Conservation (phyloP, 257 asterid genomes). For the Rubia yunnanensis region DNA sequence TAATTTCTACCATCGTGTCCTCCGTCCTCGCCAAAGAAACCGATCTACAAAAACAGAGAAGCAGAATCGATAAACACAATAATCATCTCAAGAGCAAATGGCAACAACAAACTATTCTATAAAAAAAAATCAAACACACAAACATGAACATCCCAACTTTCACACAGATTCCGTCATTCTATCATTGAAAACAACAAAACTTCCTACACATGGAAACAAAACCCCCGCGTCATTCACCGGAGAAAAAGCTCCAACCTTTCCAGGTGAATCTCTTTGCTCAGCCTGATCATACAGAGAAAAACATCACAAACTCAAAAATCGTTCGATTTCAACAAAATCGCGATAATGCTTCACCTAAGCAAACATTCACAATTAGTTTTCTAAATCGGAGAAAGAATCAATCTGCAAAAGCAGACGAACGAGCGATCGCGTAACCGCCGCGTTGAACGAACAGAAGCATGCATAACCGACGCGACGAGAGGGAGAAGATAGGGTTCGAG, state of each 20-base stretch:
- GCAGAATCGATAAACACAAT: background rate
- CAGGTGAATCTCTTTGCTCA: background rate
- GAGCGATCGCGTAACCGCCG: background rate
- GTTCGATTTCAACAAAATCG: background rate
- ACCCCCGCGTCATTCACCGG: background rate
- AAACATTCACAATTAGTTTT: background rate
- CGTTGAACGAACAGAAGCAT: background rate
- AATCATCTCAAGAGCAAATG: background rate
- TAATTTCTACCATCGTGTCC: slow-evolving; percentile 21
- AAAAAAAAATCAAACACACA: background rate
- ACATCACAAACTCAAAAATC: background rate
- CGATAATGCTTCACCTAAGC: background rate
- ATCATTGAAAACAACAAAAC: background rate
- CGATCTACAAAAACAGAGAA: background rate
- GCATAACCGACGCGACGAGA: slow-evolving; percentile 4
- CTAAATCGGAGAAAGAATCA: background rate
- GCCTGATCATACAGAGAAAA: background rate
- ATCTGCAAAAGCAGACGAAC: too few species aligned
- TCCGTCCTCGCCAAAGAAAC: background rate
- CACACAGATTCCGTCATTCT: background rate
- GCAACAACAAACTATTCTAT: background rate
- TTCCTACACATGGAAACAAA: too few species aligned
- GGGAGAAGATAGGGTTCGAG: background rate
- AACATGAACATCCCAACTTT: background rate
- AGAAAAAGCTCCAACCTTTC: background rate